These are phyloP conservation scores for Leptographium lundbergii DNA, from an alignment of 2,329 filamentous ascomycete species.

Conservation along the genomic window DNA sequence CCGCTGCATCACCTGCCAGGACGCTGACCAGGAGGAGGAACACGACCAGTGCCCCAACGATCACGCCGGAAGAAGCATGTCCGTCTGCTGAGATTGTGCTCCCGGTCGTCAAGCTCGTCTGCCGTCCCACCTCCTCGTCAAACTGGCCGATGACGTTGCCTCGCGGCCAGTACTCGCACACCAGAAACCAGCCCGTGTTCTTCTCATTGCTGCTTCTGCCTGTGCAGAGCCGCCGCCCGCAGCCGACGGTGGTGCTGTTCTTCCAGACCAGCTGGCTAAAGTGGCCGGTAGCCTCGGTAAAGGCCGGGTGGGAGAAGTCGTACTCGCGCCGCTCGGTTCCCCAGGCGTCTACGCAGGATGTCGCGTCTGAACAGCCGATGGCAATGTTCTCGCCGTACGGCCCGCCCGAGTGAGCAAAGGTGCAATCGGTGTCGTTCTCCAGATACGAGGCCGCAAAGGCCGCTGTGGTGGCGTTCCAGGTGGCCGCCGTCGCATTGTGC, in stretches of 20 bases:
- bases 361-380: slow-evolving; percentile 47
- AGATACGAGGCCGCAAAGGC: slow-evolving; percentile 40
- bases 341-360: slow-evolving; percentile 50
- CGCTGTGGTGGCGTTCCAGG: slow-evolving; percentile 54
- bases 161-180: slow-evolving; percentile 57
- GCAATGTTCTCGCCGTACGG: slow-evolving; percentile 67
- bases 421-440: slow-evolving; percentile 23
- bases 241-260: slow-evolving; percentile 47
- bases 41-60: slow-evolving; percentile 6
- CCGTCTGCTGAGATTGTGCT: not conserved
- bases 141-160: slow-evolving; percentile 50
- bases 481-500: slow-evolving; percentile 45
- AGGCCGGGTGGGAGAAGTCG: slow-evolving; percentile 43
- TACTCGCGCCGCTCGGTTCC: slow-evolving; percentile 47
- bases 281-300: slow-evolving; percentile 49
- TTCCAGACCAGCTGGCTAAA: slow-evolving; percentile 67
- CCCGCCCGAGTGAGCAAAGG: slow-evolving; percentile 44
- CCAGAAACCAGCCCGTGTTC: slow-evolving; percentile 47
- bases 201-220: slow-evolving; percentile 4
- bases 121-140: slow-evolving; percentile 28
- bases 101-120: slow-evolving; percentile 15
- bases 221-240: slow-evolving; percentile 29
- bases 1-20: slow-evolving; percentile 3
- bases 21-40: slow-evolving; percentile 2
- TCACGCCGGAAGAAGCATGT: not conserved